Base-by-base conservation (phyloP, 768 basidiomycete species). In the Glaciozyma antarctica region DNA sequence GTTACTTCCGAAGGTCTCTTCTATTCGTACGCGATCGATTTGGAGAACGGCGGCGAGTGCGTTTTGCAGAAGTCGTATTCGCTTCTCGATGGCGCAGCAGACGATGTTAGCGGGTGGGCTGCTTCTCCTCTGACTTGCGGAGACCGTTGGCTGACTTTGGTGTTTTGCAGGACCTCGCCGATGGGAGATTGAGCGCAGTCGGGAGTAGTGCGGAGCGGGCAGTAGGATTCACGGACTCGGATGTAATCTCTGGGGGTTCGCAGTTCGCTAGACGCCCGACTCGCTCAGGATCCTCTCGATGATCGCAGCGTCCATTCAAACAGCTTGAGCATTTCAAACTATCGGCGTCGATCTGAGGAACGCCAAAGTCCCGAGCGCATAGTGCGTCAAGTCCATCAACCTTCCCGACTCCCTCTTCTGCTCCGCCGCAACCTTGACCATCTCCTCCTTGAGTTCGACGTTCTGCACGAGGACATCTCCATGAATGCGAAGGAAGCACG, bases 1-100 rank as follows among this genome's bases (percentile, higher is more conserved):
- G 84, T 98, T 63, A 92, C 91, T 0, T 88, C 89, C 0, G 92
- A 97, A 64, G 94, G 94, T 2, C 88, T 90, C 72, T 94, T 95
- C 76, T 97, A 99, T 75, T 85, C 87, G 21, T 98, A 98, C 77
- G 88, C 82, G 72, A 94, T 99, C 73, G 94, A 99, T 78, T 78
- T 98, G 66, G 94, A 99, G 77, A 86, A 87, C 59, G 94, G 94
- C 4, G 94, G 94, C 4, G 94, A 99, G 77, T 98, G 94, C 72
- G 83, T 87, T 24, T 76, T 99, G 73, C 87, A 92, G 82, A 94
- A 94, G 79, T 91, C 94, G 76, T 97, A 92, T 75, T 63, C 61
- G 54, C 53, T 71, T 17, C 52, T 71, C n/a, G 70, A 68, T 44
- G 65, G 64, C 17, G 60, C 65, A 15, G 62, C 57, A 3, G 56